Conservation (phyloP, 2,329 filamentous ascomycete genomes). For the Alternaria sp. region DNA sequence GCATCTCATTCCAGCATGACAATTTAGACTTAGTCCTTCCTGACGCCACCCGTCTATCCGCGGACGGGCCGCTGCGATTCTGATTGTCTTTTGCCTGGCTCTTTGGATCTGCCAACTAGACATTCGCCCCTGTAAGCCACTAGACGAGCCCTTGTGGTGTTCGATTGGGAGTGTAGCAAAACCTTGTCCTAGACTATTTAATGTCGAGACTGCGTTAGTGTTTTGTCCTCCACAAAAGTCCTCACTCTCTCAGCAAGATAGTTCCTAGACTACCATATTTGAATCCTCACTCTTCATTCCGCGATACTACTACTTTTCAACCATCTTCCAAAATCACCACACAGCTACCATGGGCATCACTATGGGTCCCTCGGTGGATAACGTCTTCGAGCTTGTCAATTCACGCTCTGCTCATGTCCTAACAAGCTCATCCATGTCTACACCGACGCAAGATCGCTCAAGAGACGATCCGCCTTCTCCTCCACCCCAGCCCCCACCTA, state of each 20-base stretch:
- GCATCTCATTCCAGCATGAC: slow-evolving; percentile 36
- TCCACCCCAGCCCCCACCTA: slow-evolving; percentile 52
- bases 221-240: slow-evolving; percentile 16
- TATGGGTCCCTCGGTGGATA: background rate
- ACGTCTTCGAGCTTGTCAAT: background rate
- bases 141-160: slow-evolving; percentile 6
- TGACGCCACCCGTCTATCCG: slow-evolving; percentile 45
- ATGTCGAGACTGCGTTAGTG: slow-evolving; percentile 32
- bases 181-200: slow-evolving; percentile 37
- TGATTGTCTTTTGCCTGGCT: slow-evolving; percentile 37
- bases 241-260: slow-evolving; percentile 2
- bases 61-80: slow-evolving; percentile 47
- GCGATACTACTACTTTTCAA: background rate
- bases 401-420: background rate
- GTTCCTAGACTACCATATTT: background rate
- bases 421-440: slow-evolving; percentile 4
- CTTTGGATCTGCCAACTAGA: slow-evolving; percentile 37
- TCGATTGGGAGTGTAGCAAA: slow-evolving; percentile 10
- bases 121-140: slow-evolving; percentile 30
- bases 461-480: slow-evolving; percentile 52
- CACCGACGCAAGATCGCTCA: slow-evolving; percentile 31
- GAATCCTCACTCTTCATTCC: background rate
- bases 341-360: slow-evolving; percentile 10
- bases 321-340: background rate
- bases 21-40: slow-evolving; percentile 32